Base-by-base conservation (phyloP, 2,329 filamentous ascomycete genomes). In the Paradendryphiella salina region DNA sequence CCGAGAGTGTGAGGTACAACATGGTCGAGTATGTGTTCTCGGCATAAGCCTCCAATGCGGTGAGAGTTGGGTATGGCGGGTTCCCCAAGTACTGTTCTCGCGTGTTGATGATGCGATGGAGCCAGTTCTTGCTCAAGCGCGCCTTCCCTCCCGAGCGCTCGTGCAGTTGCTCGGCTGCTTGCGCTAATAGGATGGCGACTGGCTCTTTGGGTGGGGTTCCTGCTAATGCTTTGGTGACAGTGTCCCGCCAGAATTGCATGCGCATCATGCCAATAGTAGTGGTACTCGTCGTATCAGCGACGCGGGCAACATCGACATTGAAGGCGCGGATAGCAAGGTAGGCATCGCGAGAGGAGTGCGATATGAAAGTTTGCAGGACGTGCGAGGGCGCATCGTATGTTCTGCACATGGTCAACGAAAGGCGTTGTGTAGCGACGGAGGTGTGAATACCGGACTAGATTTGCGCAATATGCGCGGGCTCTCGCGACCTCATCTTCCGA, bases 11-110 rank as follows among this genome's bases (percentile, higher is more conserved):
- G 56, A 95, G 81, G 71, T 99, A 99, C 74, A 96, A 84, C 36
- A 97, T 79, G 0, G 90, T 96, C 14, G 91, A 91, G 75, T 97
- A 97, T 1, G 94, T 97, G 63, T 91, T 91, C 74, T 99, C 94
- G 0, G 90, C 90, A 67, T 97, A 96, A 38, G 85, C 86, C 67
- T 99, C 94, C 43, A 97, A 76, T 0, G 85, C 82, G 2, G 83
- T 80, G 37, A 97, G 73, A 40, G 77, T 87, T 0, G 88, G 78
- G 66, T 91, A 96, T 0, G 93, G 90, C 17, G 88, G 83, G 69
- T 96, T 94, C 33, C 86, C 85, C 74, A 96, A 85, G 64, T 92
- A 84, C 65, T 88, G 86, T 73, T 95, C 90, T 44, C 94, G 82
- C 4, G 90, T 88, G 67, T 82, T 86, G 66, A 97, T 86, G 60